Conservation (phyloP, 495 filamentous ascomycete genomes). For the Aspergillus avenaceus region DNA sequence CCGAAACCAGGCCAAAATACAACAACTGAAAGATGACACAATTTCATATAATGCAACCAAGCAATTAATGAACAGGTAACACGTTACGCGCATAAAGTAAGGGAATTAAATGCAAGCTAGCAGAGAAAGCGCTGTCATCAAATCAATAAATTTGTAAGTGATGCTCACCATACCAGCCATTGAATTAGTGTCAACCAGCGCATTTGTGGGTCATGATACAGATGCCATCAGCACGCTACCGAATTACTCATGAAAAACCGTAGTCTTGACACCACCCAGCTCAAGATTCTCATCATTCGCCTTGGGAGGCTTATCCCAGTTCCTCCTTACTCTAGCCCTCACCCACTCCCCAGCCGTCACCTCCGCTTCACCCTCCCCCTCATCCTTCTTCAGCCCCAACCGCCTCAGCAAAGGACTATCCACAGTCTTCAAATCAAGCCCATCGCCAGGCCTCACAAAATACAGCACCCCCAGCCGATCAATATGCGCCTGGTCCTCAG, state of each 20-base stretch:
- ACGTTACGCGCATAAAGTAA: no score
- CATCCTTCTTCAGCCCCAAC: slow-evolving; percentile 10
- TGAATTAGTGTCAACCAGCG: no score
- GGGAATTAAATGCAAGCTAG: no score
- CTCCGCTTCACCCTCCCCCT: slow-evolving; percentile 6
- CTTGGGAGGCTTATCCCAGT: not conserved
- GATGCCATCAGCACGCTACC: no score
- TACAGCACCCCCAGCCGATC: slow-evolving; percentile 44
- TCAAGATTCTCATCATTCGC: not conserved
- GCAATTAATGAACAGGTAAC: no score
- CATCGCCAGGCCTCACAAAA: slow-evolving; percentile 37
- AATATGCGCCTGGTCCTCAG: slow-evolving; percentile 39
- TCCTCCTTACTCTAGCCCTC: slow-evolving; percentile 5
- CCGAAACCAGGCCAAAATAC: no score
- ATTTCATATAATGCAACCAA: no score
- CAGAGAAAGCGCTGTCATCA: no score
- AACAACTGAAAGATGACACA: no score
- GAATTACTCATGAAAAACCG: not conserved
- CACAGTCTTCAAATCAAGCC: slow-evolving; percentile 11
- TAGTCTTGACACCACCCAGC: not conserved
- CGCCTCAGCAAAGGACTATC: slow-evolving; percentile 15
- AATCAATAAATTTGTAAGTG: no score
- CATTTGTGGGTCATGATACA: no score
- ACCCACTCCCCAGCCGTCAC: slow-evolving; percentile 33
- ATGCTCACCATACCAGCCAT: no score